These are phyloP conservation scores for Corynascus novoguineensis DNA, from an alignment of 495 filamentous ascomycete species.

Conservation along the genomic window DNA sequence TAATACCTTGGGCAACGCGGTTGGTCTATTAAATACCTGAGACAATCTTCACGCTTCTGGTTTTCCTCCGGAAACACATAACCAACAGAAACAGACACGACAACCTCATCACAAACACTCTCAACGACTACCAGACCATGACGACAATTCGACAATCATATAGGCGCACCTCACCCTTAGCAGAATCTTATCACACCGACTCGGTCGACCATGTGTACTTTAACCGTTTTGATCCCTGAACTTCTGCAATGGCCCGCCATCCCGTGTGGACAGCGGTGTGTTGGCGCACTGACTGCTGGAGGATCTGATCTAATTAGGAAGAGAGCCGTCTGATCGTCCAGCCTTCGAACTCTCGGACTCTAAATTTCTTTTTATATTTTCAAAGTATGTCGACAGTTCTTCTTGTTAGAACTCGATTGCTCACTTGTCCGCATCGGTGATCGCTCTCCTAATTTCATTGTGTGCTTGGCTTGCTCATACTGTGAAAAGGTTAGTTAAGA, in stretches of 20 bases:
- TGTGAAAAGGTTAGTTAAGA: constrained; percentile 9
- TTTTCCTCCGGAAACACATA: too few species aligned
- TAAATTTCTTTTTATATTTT: neutral
- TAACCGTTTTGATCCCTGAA: constrained; percentile 4
- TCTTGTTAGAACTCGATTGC: neutral
- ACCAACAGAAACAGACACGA: too few species aligned
- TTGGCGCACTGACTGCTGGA: neutral
- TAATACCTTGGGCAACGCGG: too few species aligned
- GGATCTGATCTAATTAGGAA: constrained; percentile 1
- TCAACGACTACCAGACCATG: neutral
- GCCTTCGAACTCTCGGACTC: neutral
- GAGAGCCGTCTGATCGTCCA: constrained; percentile 3
- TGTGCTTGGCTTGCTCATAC: constrained; percentile 12
- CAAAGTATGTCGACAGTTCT: neutral
- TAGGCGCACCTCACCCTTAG: constrained; percentile 7
- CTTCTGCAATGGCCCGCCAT: neutral
- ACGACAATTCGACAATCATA: neutral
- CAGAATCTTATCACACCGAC: constrained; percentile 8
- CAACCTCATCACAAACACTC: too few species aligned
- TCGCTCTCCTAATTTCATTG: constrained; percentile 13
- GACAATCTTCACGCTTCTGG: too few species aligned
- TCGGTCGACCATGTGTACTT: too few species aligned
- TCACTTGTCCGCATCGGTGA: neutral
- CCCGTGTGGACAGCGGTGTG: neutral
- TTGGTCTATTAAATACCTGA: too few species aligned